These are phyloP conservation scores for Globisporangium abappressorium DNA, from an alignment of 352 stramenopile genomes.

Conservation along the genomic window DNA sequence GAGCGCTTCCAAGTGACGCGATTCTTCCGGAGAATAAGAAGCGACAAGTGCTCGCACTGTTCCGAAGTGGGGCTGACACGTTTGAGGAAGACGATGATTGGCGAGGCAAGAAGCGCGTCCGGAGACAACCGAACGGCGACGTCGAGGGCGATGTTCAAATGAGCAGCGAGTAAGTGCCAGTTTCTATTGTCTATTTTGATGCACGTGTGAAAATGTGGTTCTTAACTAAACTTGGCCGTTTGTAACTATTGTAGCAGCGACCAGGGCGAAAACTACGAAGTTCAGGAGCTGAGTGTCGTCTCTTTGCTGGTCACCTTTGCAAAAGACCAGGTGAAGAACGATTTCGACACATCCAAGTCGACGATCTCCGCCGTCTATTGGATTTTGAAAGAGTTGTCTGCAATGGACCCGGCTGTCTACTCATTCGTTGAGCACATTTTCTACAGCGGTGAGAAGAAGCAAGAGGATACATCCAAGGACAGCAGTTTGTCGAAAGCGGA, in stretches of 20 bases:
- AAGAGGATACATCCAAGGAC: constrained; percentile 43
- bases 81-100: constrained; percentile 59
- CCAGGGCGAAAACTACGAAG: constrained; percentile 45
- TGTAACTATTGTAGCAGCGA: constrained; percentile 34
- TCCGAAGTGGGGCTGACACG: constrained; percentile 54
- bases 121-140: constrained; percentile 42
- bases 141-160: constrained; percentile 56
- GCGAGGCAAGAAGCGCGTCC: constrained; percentile 68
- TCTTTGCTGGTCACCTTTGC: constrained; percentile 52
- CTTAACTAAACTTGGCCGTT: constrained; percentile 7
- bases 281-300: constrained; percentile 64
- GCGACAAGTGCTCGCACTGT: constrained; percentile 36
- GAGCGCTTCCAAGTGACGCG: constrained; percentile 23
- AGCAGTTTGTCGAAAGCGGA: constrained; percentile 68
- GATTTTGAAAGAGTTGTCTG: constrained; percentile 67
- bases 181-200: background rate
- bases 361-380: constrained; percentile 80
- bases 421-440: constrained; percentile 56
- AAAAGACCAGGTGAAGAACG: constrained; percentile 71
- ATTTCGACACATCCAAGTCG: constrained; percentile 76
- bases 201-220: background rate
- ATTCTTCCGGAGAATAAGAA: constrained; percentile 45
- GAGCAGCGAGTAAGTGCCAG: constrained; percentile 54
- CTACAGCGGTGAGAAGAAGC: constrained; percentile 64
- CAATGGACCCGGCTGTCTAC: constrained; percentile 47